A percentile compares a stretch with the other conserved stretches of the same genome.
These are phyloP conservation scores for Neonectria ditissima DNA, from an alignment of 2,329 filamentous ascomycete species.

Conservation along the genomic window DNA sequence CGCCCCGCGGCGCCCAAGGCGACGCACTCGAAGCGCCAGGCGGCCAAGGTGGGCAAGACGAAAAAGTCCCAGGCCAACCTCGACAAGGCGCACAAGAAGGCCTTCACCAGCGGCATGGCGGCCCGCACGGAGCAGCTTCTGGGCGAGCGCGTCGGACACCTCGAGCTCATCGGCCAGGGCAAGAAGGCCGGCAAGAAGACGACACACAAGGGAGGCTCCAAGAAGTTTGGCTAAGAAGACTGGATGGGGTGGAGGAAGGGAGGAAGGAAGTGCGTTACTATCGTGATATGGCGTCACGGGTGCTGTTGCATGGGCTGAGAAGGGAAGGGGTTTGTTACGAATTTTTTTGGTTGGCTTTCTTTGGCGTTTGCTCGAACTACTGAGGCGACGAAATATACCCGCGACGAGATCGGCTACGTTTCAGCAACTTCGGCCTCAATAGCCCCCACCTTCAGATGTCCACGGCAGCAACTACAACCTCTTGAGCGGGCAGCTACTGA, in stretches of 20 bases:
- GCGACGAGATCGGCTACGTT: conserved; percentile 8
- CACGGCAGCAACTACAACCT: not conserved
- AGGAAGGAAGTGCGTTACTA: not conserved
- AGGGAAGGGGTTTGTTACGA: not conserved
- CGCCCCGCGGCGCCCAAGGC: conserved; percentile 55
- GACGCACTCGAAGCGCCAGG: conserved; percentile 57
- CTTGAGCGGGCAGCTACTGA: conserved; percentile 24
- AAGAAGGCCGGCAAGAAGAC: conserved; percentile 60
- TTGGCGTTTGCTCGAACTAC: conserved; percentile 21
- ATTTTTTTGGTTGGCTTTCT: conserved; percentile 6
- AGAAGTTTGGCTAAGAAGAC: conserved; percentile 65
- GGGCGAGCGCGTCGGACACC: conserved; percentile 68
- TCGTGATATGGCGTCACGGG: conserved; percentile 6
- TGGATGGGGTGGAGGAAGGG: not conserved
- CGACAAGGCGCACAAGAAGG: conserved; percentile 66
- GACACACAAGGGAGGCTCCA: conserved; percentile 61
- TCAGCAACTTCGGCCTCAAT: conserved; percentile 2
- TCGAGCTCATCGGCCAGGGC: conserved; percentile 69
- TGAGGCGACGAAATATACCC: conserved; percentile 12
- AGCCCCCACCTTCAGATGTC: not conserved
- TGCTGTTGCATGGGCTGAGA: not conserved
- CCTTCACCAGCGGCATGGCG: conserved; percentile 64
- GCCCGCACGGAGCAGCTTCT: conserved; percentile 68
- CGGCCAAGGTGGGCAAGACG: conserved; percentile 62
- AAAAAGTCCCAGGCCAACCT: conserved; percentile 59